Percentiles rank a stretch among this genome's conserved stretches.
Conservation (phyloP, 495 filamentous ascomycete species). For the Hypoxylon fuscum region DNA sequence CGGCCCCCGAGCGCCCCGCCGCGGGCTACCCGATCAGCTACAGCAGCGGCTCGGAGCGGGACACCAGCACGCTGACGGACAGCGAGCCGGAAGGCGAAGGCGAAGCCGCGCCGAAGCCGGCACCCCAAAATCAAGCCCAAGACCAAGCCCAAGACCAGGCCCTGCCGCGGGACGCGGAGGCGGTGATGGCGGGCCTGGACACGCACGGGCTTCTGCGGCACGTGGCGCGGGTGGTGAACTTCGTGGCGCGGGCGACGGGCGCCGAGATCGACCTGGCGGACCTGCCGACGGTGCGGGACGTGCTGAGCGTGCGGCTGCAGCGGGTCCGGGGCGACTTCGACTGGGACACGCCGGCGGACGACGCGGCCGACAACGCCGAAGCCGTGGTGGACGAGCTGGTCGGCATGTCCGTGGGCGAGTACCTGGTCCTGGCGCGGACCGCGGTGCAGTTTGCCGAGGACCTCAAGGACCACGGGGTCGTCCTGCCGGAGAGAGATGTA, state of each 20-base stretch:
- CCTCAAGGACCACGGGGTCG: neutral
- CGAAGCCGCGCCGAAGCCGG: no score
- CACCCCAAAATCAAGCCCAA: no score
- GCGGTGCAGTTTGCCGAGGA: neutral
- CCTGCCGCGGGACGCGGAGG: no score
- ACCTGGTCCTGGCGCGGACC: neutral
- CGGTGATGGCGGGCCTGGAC: no score
- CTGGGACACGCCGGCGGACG: neutral
- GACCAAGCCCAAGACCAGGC: no score
- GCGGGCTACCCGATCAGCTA: no score
- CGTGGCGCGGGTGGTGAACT: conserved; percentile 1
- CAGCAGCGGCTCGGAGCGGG: no score
- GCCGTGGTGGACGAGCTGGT: neutral
- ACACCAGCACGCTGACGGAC: no score
- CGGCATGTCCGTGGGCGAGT: conserved; percentile 6
- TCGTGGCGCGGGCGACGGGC: neutral
- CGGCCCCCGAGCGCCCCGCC: no score
- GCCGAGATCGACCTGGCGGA: conserved; percentile 1
- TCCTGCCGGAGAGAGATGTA: no score
- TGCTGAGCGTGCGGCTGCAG: neutral
- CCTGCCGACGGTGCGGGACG: neutral
- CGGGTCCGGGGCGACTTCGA: neutral
- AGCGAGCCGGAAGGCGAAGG: no score
- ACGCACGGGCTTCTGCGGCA: no score
- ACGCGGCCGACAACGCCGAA: neutral